These are phyloP conservation scores for Brassica juncea DNA, from an alignment of 345 rosid genomes.

Conservation along the genomic window DNA sequence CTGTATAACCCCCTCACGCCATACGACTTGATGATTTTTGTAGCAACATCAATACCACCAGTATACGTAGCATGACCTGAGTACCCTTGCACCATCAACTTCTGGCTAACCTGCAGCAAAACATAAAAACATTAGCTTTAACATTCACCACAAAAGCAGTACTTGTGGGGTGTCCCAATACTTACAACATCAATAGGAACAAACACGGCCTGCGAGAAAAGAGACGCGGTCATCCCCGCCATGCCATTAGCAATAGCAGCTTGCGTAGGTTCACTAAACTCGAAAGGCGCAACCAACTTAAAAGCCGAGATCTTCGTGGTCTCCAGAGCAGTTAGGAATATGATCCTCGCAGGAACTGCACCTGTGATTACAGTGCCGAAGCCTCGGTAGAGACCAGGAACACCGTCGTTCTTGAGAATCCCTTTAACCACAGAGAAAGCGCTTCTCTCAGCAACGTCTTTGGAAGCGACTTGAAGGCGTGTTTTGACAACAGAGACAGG, in stretches of 20 bases:
- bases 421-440: slow-evolving; percentile 81
- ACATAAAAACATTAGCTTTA: background rate
- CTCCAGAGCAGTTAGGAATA: slow-evolving; percentile 86
- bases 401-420: slow-evolving; percentile 70
- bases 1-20: slow-evolving; percentile 88
- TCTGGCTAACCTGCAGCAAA: slow-evolving; percentile 80
- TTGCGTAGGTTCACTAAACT: slow-evolving; percentile 70
- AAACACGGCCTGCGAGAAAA: slow-evolving; percentile 86
- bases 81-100: slow-evolving; percentile 98
- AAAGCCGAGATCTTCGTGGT: slow-evolving; percentile 81
- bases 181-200: slow-evolving; percentile 93
- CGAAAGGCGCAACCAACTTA: slow-evolving; percentile 63
- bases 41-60: slow-evolving; percentile 93
- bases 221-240: slow-evolving; percentile 92
- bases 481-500: slow-evolving; percentile 93
- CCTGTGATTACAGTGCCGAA: slow-evolving; percentile 96
- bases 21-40: slow-evolving; percentile 71
- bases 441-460: slow-evolving; percentile 68
- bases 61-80: slow-evolving; percentile 81
- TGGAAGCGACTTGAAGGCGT: slow-evolving; percentile 93
- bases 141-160: background rate
- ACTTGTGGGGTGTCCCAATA: slow-evolving; percentile 2
- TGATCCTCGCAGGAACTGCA: slow-evolving; percentile 86
- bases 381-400: slow-evolving; percentile 93
- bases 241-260: slow-evolving; percentile 94